Conservation (phyloP, 306 rosid species). For the Medicago arabica region DNA sequence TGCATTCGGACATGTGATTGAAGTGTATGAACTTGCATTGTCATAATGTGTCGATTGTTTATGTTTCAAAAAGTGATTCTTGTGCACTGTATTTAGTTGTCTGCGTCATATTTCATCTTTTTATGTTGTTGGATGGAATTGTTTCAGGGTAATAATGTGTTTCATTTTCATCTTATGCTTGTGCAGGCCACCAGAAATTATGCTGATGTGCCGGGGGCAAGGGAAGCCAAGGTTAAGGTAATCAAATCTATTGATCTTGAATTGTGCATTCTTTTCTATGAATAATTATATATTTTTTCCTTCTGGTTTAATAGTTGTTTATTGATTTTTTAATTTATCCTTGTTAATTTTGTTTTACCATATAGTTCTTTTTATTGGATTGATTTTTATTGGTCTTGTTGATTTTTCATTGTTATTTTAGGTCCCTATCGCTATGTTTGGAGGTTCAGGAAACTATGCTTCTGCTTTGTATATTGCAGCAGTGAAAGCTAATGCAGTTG, state of each 20-base stretch:
- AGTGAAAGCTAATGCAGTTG: slow-evolving; percentile 67
- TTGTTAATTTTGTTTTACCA: not conserved
- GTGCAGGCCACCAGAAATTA: slow-evolving; percentile 73
- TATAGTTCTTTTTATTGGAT: slow-evolving; percentile 3
- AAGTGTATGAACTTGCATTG: slow-evolving; percentile 21
- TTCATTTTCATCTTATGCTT: slow-evolving; percentile 36
- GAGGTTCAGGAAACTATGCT: slow-evolving; percentile 96
- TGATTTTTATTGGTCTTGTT: slow-evolving; percentile 20
- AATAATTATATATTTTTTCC: not conserved
- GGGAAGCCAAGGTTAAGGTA: slow-evolving; percentile 73
- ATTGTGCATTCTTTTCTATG: slow-evolving; percentile 19
- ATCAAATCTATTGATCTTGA: slow-evolving; percentile 33
- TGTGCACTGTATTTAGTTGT: not conserved
- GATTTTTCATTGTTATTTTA: slow-evolving; percentile 45
- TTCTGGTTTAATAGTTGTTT: slow-evolving; percentile 1
- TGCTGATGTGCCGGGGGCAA: slow-evolving; percentile 60
- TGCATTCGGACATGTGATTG: slow-evolving; percentile 5
- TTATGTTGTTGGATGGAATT: slow-evolving; percentile 26
- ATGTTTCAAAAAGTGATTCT: not conserved
- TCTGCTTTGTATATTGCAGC: slow-evolving; percentile 85
- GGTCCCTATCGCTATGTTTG: slow-evolving; percentile 87
- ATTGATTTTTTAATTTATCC: slow-evolving; percentile 1
- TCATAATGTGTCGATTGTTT: too few species aligned
- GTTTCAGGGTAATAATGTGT: slow-evolving; percentile 7
- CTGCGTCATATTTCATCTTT: not conserved